Evolutionary conservation across 2,329 filamentous ascomycete genomes (phyloP).

Genomic region (Diaporthe ampelina): DNA sequence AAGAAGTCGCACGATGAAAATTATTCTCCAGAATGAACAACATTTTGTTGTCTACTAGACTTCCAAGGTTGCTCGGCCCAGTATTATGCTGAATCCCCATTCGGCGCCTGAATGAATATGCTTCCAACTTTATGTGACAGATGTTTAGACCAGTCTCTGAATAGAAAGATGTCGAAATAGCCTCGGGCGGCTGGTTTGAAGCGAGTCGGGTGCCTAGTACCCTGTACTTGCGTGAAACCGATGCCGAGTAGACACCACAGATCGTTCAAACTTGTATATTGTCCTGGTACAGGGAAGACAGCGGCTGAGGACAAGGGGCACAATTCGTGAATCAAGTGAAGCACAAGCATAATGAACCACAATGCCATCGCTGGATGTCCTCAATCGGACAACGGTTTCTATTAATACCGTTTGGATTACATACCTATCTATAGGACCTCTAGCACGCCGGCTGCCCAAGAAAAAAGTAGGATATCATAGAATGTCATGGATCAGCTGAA

Average conservation of each 20-base stretch:
- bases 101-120: too few species aligned
- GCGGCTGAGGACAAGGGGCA: background rate
- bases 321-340: background rate
- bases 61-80: too few species aligned
- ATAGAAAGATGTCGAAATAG: background rate
- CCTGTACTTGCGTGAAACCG: background rate
- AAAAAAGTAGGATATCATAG: conserved; percentile 32
- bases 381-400: background rate
- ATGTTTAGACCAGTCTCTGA: too few species aligned
- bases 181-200: background rate
- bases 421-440: conserved; percentile 1
- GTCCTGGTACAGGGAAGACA: background rate
- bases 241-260: background rate
- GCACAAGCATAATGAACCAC: too few species aligned
- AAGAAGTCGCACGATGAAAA: background rate
- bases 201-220: too few species aligned
- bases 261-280: background rate
- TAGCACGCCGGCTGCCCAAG: conserved; percentile 17
- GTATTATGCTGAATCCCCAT: too few species aligned
- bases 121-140: too few species aligned
- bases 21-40: background rate
- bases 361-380: background rate
- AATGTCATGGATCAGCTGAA: conserved; percentile 24
- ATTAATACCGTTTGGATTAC: conserved; percentile 24
- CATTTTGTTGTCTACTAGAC: background rate